A percentile compares a stretch with the other conserved stretches of the same genome.
These are phyloP conservation scores for Candida hispaniensis DNA, from an alignment of 805 yeast species.

Conservation along the genomic window DNA sequence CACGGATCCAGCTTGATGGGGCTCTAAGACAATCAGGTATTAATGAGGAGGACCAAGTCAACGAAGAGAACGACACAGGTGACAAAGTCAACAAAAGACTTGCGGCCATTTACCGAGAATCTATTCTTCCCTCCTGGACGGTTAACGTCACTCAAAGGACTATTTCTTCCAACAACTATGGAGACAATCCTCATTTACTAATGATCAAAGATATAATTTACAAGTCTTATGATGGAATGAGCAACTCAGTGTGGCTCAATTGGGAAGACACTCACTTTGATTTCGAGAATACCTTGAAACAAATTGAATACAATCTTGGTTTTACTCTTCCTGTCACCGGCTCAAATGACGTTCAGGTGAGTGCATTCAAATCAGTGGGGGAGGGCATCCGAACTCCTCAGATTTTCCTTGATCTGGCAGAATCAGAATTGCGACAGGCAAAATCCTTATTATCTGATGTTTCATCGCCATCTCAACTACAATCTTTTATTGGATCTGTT, in stretches of 20 bases:
- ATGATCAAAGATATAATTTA: slow-evolving; percentile 12
- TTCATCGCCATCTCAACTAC: too few relatives aligned
- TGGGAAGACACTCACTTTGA: slow-evolving; percentile 7
- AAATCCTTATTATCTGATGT: slow-evolving; percentile 3
- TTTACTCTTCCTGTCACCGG: slow-evolving; percentile 6
- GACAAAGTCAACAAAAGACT: too few relatives aligned
- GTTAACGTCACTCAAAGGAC: slow-evolving; percentile 7
- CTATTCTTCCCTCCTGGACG: slow-evolving; percentile 11
- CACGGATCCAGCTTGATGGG: too few relatives aligned
- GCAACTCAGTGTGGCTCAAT: slow-evolving; percentile 11
- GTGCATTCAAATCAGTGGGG: slow-evolving; percentile 9
- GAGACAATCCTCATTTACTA: slow-evolving; percentile 5
- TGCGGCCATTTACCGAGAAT: slow-evolving; percentile 8
- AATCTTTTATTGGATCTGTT: slow-evolving; percentile 10
- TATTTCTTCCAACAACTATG: slow-evolving; percentile 6
- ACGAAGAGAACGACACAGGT: slow-evolving; percentile 1
- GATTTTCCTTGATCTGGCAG: slow-evolving; percentile 7
- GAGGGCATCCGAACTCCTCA: slow-evolving; percentile 7
- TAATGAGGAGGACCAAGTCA: slow-evolving; percentile 6
- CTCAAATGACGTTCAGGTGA: slow-evolving; percentile 1
- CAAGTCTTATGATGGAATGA: slow-evolving; percentile 11
- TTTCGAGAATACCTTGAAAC: not conserved
- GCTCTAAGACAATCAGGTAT: too few relatives aligned
- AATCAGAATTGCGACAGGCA: slow-evolving; percentile 5
- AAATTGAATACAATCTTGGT: slow-evolving; percentile 12